Percentiles rank a stretch among this genome's conserved stretches.
Conservation (phyloP, 352 stramenopile genomes). For the Globisporangium heterothallicum region DNA sequence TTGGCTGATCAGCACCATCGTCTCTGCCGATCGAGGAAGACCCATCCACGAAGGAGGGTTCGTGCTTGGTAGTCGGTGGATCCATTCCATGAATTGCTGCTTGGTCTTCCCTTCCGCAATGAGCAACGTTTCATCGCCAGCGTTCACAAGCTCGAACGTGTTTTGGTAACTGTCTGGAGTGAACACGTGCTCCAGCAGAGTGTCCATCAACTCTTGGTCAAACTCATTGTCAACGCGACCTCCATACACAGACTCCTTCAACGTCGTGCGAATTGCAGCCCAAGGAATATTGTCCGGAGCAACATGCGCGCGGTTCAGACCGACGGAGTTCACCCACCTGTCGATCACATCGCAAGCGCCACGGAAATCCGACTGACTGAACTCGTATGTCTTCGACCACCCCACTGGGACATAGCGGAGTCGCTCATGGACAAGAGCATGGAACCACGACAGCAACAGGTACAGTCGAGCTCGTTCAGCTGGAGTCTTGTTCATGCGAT, state of each 20-base stretch:
- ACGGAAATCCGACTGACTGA: constrained; percentile 97
- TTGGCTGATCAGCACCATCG: constrained; percentile 82
- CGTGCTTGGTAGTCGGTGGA: constrained; percentile 75
- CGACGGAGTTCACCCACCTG: constrained; percentile 91
- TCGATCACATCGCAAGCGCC: constrained; percentile 98
- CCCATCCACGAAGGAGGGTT: constrained; percentile 93
- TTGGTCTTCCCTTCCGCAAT: constrained; percentile 89
- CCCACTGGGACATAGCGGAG: constrained; percentile 96
- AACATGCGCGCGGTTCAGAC: constrained; percentile 78
- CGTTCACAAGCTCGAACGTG: constrained; percentile 59
- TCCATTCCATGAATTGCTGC: constrained; percentile 89
- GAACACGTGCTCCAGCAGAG: constrained; percentile 92
- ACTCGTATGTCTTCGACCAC: constrained; percentile 99
- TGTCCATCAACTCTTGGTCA: constrained; percentile 95
- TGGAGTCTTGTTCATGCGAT: constrained; percentile 88
- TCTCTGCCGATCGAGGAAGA: constrained; percentile 89
- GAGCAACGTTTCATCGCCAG: constrained; percentile 45
- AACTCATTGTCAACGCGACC: constrained; percentile 95
- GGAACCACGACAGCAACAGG: constrained; percentile 96
- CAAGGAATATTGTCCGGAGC: constrained; percentile 98
- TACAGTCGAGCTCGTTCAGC: constrained; percentile 92
- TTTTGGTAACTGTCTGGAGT: constrained; percentile 93
- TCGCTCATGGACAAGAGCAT: constrained; percentile 97
- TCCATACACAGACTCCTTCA: constrained; percentile 97
- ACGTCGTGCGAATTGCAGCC: constrained; percentile 94